A percentile compares a stretch with the other conserved stretches of the same genome.
phyloP scores from a whole-genome alignment of 208 protist genomes.

The Wallacemonas rigidus region DNA sequence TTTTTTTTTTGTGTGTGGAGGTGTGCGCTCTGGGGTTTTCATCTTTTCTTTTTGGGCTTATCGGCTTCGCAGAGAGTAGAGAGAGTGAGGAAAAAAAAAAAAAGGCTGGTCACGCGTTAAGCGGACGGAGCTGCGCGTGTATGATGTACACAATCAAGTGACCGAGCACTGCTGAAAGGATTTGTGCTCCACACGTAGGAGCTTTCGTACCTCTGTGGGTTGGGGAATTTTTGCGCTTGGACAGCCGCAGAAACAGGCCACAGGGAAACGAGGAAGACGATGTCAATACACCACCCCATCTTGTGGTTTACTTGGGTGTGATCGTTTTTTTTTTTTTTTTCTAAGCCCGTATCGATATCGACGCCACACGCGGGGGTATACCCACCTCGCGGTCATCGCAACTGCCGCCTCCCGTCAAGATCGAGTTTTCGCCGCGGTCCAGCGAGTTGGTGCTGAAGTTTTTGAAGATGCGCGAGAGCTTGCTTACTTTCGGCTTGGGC shows the following conservation, averaged over 20 bases:
- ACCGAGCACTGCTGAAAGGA: too few species aligned
- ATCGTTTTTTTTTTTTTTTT: conserved; percentile 6
- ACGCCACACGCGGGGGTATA: conserved; percentile 5
- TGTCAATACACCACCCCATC: too few species aligned
- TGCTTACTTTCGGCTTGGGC: neutral
- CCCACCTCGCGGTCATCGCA: neutral
- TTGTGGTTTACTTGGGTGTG: too few species aligned
- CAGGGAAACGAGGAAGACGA: too few species aligned
- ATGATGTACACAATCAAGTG: too few species aligned
- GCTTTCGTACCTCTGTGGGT: too few species aligned
- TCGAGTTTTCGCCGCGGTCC: neutral
- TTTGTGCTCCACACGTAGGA: too few species aligned
- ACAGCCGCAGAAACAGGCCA: too few species aligned
- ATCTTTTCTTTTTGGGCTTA: too few species aligned
- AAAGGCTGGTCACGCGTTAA: neutral
- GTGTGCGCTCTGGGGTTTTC: too few species aligned
- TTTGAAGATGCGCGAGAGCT: conserved; percentile 2
- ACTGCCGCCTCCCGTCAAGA: neutral
- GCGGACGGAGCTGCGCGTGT: neutral
- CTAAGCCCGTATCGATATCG: neutral
- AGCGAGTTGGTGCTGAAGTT: conserved; percentile 10
- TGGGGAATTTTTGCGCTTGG: too few species aligned
- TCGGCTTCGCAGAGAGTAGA: neutral
- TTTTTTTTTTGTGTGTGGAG: too few species aligned
- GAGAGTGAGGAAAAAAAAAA: neutral